Base-by-base conservation (phyloP, 495 filamentous ascomycete species). In the Tuber indicum region DNA sequence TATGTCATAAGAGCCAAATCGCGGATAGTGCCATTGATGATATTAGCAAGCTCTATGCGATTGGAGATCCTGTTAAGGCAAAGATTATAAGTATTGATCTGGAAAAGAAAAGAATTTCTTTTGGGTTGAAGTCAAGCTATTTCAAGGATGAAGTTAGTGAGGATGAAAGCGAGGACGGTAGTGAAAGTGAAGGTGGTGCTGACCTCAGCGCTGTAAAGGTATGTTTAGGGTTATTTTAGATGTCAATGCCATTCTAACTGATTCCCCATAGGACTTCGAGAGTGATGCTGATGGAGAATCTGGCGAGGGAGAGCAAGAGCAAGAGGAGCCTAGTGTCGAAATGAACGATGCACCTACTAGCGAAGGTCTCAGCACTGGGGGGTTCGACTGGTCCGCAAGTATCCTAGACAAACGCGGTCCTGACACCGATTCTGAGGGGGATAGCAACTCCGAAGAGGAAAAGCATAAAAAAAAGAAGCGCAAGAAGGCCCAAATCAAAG, bases 111-210 rank as follows among this genome's bases (percentile, higher is more conserved):
- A 90, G 92, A 79, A 91, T 99, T 78, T 94, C 87, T 75, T 93
- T 99, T 82, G 93, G 95, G 0, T 85, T 99, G 42, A 99, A 99
- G 85, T 93, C 95, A 47, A 94, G 93, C 3, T 95, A 96, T 83
- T 94, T 99, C 80, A 87, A 91, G 45, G 86, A 86, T 26, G 89
- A 88, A 7, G 90, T 89, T 72, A 88, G 87, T 74, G 87, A 87
- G 39, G 86, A 87, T 44, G 87, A 87, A 44, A 85, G 85, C 47
- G 84, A 85, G 52, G 78, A 87, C 21, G 81, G 85, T 45, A 78
- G 78, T 62, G 86, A 87, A 5, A 87, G 88, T 1, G 83, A 85
- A 72, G 87, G 84, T 45, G 87, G 87, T 75, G 87, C 90, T 32
- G 84, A 91, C 45, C 79, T 89, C 17, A 85, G 88, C 23, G 72